Percentiles rank a stretch among this genome's conserved stretches.
Conservation (phyloP, 768 basidiomycete genomes). For the Wakefieldia striispora region DNA sequence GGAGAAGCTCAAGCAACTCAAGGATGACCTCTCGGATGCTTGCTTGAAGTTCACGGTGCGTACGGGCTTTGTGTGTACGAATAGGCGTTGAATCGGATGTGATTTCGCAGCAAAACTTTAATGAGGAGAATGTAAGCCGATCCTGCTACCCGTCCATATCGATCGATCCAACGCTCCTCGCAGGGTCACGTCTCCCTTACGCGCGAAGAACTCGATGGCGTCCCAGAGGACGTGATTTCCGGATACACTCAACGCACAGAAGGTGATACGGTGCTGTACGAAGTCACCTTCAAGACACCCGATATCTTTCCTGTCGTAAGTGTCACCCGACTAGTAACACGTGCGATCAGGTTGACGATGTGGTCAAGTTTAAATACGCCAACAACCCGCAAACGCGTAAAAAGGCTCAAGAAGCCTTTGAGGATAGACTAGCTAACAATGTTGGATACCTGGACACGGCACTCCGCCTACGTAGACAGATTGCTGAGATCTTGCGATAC, state of each 20-base stretch:
- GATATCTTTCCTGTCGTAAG: slow-evolving; percentile 77
- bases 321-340: not conserved
- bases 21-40: slow-evolving; percentile 73
- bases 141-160: not conserved
- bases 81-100: too few species aligned
- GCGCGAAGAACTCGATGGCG: slow-evolving; percentile 71
- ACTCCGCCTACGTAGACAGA: slow-evolving; percentile 66
- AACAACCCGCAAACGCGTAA: slow-evolving; percentile 66
- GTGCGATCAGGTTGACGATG: not conserved
- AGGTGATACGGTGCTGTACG: slow-evolving; percentile 56
- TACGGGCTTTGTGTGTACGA: slow-evolving; percentile 3
- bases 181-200: slow-evolving; percentile 67
- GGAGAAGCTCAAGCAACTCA: slow-evolving; percentile 52
- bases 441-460: slow-evolving; percentile 66
- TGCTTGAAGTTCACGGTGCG: slow-evolving; percentile 74
- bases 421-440: slow-evolving; percentile 67
- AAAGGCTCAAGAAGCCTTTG: slow-evolving; percentile 62
- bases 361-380: slow-evolving; percentile 72
- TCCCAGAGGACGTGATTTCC: slow-evolving; percentile 74
- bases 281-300: slow-evolving; percentile 79
- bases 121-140: slow-evolving; percentile 69
- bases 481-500: slow-evolving; percentile 68
- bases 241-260: slow-evolving; percentile 71
- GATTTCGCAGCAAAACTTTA: slow-evolving; percentile 70
- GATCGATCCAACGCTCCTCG: not conserved